Evolutionary conservation across 768 basidiomycete genomes (phyloP).

Genomic region (Goffeauzyma gilvescens): DNA sequence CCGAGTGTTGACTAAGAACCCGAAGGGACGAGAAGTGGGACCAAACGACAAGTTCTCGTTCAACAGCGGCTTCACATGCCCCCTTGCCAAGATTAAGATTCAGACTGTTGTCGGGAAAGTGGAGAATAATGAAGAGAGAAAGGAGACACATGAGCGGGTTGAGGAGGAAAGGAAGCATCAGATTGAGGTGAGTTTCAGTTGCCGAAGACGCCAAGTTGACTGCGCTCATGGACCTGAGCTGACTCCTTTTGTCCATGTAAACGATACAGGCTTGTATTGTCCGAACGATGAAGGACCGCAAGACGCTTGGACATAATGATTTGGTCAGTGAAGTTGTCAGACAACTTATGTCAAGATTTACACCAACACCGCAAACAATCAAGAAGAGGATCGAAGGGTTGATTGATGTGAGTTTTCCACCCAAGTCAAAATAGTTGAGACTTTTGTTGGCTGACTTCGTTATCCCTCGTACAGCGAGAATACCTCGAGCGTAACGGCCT

Average conservation of each 20-base stretch:
- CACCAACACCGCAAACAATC: constrained; percentile 64
- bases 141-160: constrained; percentile 71
- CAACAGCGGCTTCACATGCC: constrained; percentile 60
- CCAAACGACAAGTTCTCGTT: constrained; percentile 68
- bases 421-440: background rate
- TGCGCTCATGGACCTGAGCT: background rate
- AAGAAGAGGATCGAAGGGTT: constrained; percentile 84
- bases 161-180: constrained; percentile 81
- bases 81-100: constrained; percentile 80
- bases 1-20: constrained; percentile 79
- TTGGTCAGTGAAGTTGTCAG: constrained; percentile 76
- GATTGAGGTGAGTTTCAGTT: constrained; percentile 50
- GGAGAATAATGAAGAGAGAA: constrained; percentile 67
- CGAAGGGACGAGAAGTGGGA: constrained; percentile 64
- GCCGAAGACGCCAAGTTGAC: background rate
- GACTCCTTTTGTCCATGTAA: background rate
- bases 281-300: constrained; percentile 90
- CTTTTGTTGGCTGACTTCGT: background rate
- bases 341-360: constrained; percentile 66
- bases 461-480: constrained; percentile 47
- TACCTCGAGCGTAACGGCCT: constrained; percentile 80
- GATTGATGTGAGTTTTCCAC: constrained; percentile 52
- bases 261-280: constrained; percentile 72
- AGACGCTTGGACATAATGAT: constrained; percentile 69
- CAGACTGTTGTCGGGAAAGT: constrained; percentile 70